Percentiles rank a stretch among this genome's conserved stretches.
Conservation (phyloP, 2,329 filamentous ascomycete genomes). For the Alternaria incomplexa region DNA sequence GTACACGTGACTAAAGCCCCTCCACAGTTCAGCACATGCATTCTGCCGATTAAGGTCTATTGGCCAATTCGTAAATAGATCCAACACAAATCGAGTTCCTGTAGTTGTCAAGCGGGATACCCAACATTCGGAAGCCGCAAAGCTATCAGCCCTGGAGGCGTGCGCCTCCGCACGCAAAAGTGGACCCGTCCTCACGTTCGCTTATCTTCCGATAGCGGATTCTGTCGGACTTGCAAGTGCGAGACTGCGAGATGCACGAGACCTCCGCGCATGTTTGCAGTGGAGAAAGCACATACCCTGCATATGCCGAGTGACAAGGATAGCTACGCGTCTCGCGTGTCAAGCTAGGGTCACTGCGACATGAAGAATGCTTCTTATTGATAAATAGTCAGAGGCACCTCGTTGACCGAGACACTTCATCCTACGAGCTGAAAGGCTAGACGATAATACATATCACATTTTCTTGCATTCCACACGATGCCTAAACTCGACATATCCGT, state of each 20-base stretch:
- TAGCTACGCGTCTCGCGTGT: background rate
- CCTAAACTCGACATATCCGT: constrained; percentile 17
- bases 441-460: background rate
- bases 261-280: background rate
- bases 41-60: too few relatives aligned
- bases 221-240: background rate
- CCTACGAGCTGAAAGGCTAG: fast-evolving
- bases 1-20: too few relatives aligned
- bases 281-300: background rate
- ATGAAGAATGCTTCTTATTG: fast-evolving
- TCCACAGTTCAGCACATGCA: too few relatives aligned
- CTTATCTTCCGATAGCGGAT: background rate
- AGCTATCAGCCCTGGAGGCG: background rate
- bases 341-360: background rate
- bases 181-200: background rate
- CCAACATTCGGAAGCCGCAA: background rate
- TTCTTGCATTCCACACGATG: background rate
- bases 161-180: background rate
- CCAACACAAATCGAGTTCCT: too few relatives aligned
- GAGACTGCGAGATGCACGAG: background rate
- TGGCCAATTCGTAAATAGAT: too few relatives aligned
- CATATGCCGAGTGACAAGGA: background rate
- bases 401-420: background rate
- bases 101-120: too few relatives aligned
- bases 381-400: background rate